Evolutionary conservation across 768 basidiomycete genomes (phyloP).

Genomic region (Suillus variegatus): DNA sequence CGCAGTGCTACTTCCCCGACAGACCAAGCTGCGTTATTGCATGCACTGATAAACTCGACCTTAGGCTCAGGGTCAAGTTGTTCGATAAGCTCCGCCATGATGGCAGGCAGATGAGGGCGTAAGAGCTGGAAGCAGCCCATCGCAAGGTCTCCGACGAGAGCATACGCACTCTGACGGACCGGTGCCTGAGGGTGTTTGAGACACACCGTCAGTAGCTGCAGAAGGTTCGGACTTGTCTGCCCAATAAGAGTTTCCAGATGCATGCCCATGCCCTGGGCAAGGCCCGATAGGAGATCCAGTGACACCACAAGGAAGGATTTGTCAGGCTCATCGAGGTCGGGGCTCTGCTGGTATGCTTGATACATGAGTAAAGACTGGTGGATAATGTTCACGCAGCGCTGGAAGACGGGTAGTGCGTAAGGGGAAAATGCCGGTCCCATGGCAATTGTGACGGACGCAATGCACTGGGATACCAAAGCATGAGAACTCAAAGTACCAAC

Average conservation of each 20-base stretch:
- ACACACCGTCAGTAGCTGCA: constrained; percentile 83
- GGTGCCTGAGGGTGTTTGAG: constrained; percentile 95
- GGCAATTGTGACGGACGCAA: constrained; percentile 96
- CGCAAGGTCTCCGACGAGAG: constrained; percentile 97
- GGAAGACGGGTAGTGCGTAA: constrained; percentile 89
- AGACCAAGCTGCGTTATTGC: constrained; percentile 99
- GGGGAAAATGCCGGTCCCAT: constrained; percentile 87
- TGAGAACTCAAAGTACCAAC: constrained; percentile 1
- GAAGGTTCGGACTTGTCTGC: constrained; percentile 70
- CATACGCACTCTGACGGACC: constrained; percentile 95
- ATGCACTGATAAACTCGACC: constrained; percentile 92
- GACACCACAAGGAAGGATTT: constrained; percentile 97
- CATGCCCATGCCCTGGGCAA: constrained; percentile 91
- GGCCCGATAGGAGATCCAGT: constrained; percentile 92
- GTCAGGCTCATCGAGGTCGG: constrained; percentile 93
- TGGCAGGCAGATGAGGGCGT: constrained; percentile 80
- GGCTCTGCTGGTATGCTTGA: constrained; percentile 85
- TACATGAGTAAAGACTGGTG: constrained; percentile 82
- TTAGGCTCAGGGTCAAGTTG: constrained; percentile 95
- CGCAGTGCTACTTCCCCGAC: constrained; percentile 97
- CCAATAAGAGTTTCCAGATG: constrained; percentile 74
- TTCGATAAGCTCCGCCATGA: constrained; percentile 86
- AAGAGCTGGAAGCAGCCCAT: constrained; percentile 92
- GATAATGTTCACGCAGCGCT: constrained; percentile 86
- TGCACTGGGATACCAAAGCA: constrained; percentile 59